Evolutionary conservation across 306 rosid species (phyloP).

Genomic region (Castanea sativa): DNA sequence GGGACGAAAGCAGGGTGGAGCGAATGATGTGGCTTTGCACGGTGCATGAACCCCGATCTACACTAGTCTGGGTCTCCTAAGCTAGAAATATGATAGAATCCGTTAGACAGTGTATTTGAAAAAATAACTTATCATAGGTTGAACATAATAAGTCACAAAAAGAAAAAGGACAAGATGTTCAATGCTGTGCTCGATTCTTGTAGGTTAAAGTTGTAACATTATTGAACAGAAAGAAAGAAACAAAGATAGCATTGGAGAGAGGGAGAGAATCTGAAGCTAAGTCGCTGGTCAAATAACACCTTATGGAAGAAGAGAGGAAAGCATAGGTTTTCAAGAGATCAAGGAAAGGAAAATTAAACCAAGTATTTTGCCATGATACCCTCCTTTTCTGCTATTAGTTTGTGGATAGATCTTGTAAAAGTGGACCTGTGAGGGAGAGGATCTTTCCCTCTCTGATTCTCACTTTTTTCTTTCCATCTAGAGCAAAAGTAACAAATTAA

Average conservation of each 20-base stretch:
- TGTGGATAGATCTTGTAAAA: not conserved
- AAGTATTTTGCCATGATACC: not conserved
- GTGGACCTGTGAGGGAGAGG: not conserved
- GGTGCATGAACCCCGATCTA: too few species aligned
- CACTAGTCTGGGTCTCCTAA: rapidly evolving
- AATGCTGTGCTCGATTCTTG: not conserved
- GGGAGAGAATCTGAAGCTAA: not conserved
- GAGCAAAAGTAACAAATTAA: not conserved
- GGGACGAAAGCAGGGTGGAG: too few species aligned
- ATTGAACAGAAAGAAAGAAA: not conserved
- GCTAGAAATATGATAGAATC: too few species aligned
- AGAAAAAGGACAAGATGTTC: not conserved
- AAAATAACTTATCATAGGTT: not conserved
- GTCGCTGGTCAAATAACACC: not conserved
- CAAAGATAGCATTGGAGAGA: not conserved
- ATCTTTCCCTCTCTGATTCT: not conserved
- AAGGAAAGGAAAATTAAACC: not conserved
- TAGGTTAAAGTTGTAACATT: not conserved
- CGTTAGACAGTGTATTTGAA: too few species aligned
- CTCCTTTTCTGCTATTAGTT: not conserved
- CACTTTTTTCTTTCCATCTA: not conserved
- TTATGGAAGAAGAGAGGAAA: not conserved
- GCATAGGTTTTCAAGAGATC: not conserved
- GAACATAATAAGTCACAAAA: not conserved
- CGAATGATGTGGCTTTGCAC: too few species aligned